A percentile compares a stretch with the other conserved stretches of the same genome.
phyloP scores from a whole-genome alignment of 2,329 filamentous ascomycete species.

The Pseudogymnoascus verrucosus region DNA sequence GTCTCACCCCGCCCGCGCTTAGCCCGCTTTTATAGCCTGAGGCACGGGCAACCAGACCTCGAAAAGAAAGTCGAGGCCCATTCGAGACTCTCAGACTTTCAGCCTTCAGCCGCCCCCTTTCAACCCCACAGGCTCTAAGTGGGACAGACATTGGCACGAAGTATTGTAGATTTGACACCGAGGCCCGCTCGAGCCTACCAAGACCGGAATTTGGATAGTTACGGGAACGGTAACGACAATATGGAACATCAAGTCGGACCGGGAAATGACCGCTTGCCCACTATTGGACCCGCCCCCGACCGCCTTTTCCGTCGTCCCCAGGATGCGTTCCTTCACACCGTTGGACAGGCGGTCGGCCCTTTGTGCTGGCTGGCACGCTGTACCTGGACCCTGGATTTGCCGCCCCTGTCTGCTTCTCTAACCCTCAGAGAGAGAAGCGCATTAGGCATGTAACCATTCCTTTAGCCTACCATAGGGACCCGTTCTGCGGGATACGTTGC shows the following conservation, averaged over 20 bases:
- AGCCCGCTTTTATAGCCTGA: background rate
- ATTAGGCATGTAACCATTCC: background rate
- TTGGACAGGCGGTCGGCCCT: background rate
- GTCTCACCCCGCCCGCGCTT: slow-evolving; percentile 8
- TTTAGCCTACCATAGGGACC: background rate
- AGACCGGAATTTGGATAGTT: background rate
- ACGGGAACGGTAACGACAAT: background rate
- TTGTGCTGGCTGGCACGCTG: background rate
- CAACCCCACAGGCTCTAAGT: slow-evolving; percentile 5
- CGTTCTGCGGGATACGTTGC: slow-evolving; percentile 3
- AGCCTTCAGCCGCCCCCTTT: background rate
- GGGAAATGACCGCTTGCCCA: slow-evolving; percentile 4
- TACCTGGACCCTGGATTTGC: slow-evolving; percentile 3
- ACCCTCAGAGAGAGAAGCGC: background rate
- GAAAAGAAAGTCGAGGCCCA: background rate
- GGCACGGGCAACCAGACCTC: background rate
- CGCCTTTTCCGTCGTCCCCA: slow-evolving; percentile 3
- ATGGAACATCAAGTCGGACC: background rate
- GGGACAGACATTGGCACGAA: background rate
- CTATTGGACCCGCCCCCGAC: slow-evolving; percentile 6
- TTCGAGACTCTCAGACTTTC: background rate
- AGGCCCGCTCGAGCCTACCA: slow-evolving; percentile 3
- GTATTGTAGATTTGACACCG: background rate
- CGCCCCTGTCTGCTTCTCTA: background rate
- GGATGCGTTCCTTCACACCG: slow-evolving; percentile 7